phyloP scores from a whole-genome alignment of 2,329 filamentous ascomycete species.

The Pyrenophora graminea region DNA sequence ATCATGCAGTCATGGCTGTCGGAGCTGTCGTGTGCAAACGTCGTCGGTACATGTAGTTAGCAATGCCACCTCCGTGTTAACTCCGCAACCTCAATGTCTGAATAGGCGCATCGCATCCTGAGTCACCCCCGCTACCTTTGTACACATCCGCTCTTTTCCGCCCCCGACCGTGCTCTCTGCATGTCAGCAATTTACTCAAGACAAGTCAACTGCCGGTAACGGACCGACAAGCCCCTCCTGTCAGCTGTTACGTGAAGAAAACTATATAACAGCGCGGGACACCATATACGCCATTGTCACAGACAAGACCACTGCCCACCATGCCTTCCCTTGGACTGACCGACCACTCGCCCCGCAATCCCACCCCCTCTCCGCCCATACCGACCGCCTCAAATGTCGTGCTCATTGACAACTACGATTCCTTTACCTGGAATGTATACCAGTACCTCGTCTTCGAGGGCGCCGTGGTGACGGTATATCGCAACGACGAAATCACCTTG shows the following conservation, averaged over 20 bases:
- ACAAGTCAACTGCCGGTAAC: not conserved
- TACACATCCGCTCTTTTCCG: slow-evolving; percentile 2
- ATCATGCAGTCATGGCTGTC: slow-evolving; percentile 3
- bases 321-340: slow-evolving; percentile 58
- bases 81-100: slow-evolving; percentile 17
- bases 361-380: slow-evolving; percentile 72
- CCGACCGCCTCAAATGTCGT: slow-evolving; percentile 86
- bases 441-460: slow-evolving; percentile 98
- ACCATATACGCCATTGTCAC: not conserved
- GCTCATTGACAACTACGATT: slow-evolving; percentile 98
- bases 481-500: slow-evolving; percentile 89
- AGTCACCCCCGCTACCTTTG: slow-evolving; percentile 20
- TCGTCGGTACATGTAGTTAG: too few species aligned
- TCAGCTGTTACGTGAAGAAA: not conserved
- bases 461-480: slow-evolving; percentile 83
- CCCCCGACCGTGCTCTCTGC: not conserved
- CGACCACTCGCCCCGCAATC: slow-evolving; percentile 88
- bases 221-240: not conserved
- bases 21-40: too few species aligned
- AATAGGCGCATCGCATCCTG: slow-evolving; percentile 10
- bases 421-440: slow-evolving; percentile 99
- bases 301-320: slow-evolving; percentile 5
- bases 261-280: not conserved
- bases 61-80: slow-evolving; percentile 15
- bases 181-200: not conserved